Conservation (phyloP, 176 grass and related monocot species). For the Eragrostis nindensis region DNA sequence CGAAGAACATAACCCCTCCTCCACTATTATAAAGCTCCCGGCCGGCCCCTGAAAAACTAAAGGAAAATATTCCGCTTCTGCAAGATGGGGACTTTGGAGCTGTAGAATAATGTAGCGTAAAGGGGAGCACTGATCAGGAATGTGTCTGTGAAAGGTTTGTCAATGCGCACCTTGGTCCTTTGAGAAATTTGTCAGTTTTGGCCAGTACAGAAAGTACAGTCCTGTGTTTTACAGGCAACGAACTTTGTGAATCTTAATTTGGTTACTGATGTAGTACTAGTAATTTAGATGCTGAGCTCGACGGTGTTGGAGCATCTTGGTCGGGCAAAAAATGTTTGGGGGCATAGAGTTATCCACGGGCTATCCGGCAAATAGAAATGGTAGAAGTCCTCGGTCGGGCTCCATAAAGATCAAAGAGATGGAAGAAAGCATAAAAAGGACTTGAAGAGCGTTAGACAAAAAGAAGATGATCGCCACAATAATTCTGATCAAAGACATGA, state of each 20-base stretch:
- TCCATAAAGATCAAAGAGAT: constrained; percentile 31
- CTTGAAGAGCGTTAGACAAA: constrained; percentile 10
- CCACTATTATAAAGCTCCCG: constrained; percentile 35
- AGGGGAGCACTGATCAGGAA: not conserved
- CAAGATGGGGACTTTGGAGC: constrained; percentile 34
- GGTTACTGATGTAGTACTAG: not conserved
- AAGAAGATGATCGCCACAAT: constrained; percentile 19
- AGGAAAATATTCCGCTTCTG: constrained; percentile 3
- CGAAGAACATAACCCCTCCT: constrained; percentile 8
- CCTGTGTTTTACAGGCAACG: not conserved
- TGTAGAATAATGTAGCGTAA: not conserved
- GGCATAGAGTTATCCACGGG: too few relatives aligned
- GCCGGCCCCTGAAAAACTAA: not conserved
- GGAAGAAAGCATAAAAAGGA: constrained; percentile 1
- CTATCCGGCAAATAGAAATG: not conserved
- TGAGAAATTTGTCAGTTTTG: constrained; percentile 15
- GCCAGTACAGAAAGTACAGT: constrained; percentile 11
- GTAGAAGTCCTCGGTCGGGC: not conserved
- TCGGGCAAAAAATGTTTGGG: not conserved
- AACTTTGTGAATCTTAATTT: not conserved
- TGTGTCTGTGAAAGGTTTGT: constrained; percentile 1
- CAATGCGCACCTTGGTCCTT: not conserved
- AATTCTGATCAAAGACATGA: not conserved
- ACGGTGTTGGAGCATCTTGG: too few relatives aligned
- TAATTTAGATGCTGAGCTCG: not conserved